Evolutionary conservation across 2,329 filamentous ascomycete species (phyloP), one percentile per base, ranked within the genome.

Genomic region (Pleoardoris graminearum): DNA sequence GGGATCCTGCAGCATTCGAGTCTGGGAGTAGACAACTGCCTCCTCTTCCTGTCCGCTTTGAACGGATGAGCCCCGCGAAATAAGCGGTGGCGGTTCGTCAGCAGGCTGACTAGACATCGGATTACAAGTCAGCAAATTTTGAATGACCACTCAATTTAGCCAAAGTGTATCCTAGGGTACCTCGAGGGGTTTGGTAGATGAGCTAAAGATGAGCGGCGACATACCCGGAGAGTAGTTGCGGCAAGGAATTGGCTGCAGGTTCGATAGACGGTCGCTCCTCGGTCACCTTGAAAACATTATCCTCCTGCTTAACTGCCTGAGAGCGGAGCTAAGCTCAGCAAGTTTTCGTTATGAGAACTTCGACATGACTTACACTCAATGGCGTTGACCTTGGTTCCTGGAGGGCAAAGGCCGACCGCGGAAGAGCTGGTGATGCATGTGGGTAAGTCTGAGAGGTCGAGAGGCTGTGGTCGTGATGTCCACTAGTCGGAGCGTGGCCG

Each of bases 1-100:
- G 10, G 78, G 78, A 62, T 87, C 84, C 59, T 83, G 78, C 33
- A 87, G 71, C 81, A 87, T 84, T 55, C 82, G 76, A 25, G 79
- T 78, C 54, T 82, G 77, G 8, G 79, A 78, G 55, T 80, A 79
- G 22, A 85, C 75, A 22, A 81, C 77, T 3, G 81, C 78, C 61
- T 85, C 83, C 55, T 85, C 82, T 33, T 82, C 81, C 30, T 75
- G 71, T 2, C 75, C 78, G 55, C 76, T 80, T 19, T 67, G 67
- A 14, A 65, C 58, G 33, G 65, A 71, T 39, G 64, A 66, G 23
- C 65, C 65, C 65, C 73, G 57, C 49, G 69, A 66, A 58, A 61
- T 59, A 42, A 66, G 59, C 44, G 65, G 66, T 39, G 57, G 55
- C 12, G 55, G 58, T 23, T 67, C 62, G 52, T 60, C 63, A 25